A percentile compares a stretch with the other conserved stretches of the same genome.
phyloP scores from a whole-genome alignment of 257 asterid genomes.

The Solanum chilense region DNA sequence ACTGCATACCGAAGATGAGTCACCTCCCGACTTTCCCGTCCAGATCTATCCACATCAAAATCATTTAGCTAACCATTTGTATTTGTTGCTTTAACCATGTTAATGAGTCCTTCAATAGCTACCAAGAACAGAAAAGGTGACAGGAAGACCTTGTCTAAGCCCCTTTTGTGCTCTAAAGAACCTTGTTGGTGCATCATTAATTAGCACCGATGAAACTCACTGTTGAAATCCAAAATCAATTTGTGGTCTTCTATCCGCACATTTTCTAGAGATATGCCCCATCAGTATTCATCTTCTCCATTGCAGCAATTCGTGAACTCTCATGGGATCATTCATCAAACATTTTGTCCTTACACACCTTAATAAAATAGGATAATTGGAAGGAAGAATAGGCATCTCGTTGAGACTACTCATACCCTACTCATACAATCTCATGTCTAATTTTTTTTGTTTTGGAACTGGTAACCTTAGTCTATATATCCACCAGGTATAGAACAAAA shows the following conservation, averaged over 20 bases:
- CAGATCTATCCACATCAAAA: not conserved
- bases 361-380: not conserved
- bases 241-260: not conserved
- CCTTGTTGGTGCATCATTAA: not conserved
- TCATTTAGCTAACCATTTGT: not conserved
- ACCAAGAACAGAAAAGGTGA: not conserved
- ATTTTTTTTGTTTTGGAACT: too few species aligned
- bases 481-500: too few species aligned
- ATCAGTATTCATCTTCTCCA: not conserved
- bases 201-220: not conserved
- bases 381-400: not conserved
- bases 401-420: not conserved
- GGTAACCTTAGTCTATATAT: too few species aligned
- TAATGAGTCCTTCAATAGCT: not conserved
- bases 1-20: not conserved
- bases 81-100: not conserved
- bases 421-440: not conserved
- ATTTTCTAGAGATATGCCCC: not conserved
- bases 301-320: not conserved
- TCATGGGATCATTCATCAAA: not conserved
- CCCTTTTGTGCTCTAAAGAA: not conserved
- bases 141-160: not conserved
- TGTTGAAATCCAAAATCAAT: not conserved
- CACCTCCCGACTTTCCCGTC: not conserved
- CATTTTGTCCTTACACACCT: not conserved